Evolutionary conservation across 169 alveolate species (phyloP), one percentile per base, ranked within the genome.

Genomic region (Eimeria praecox): DNA sequence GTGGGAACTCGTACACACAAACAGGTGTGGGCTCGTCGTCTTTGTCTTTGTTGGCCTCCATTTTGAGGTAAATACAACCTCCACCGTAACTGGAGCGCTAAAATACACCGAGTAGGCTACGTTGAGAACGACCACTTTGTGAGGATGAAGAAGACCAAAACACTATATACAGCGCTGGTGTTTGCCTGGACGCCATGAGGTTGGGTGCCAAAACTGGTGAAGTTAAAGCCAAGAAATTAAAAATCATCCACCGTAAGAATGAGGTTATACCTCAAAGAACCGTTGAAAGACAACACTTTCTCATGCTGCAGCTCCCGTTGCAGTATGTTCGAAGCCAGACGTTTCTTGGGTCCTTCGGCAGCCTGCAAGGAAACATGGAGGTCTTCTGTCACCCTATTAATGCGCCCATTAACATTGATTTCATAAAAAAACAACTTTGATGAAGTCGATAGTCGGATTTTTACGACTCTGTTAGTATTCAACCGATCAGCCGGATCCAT

Each of bases 1-100:
- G 66, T 10, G 93, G 93, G 64, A 20, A 87, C 80, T 27, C 35
- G 46, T 87, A 87, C 66, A 62, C 93, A 87, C 3, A 64, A 56
- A 30, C 82, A 27, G 78, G 78, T 22, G 82, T 64, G 38, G 82
- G 42, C 14, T 30, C 62, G 46, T 42, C 83, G 3, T 42, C 33
- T 16, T 54, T 35, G 38, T 85, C 92, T n/a, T 8, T 18, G 30
- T 49, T 35, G 27, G 78, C 35, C 92, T 33, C 77, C 92, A 85
- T 85, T 56, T 6, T 54, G 92, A 56, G 22, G 9, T 10, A 42
- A 27, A 38, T 20, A 38, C 33, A 78, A 27, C 27, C 24, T 35
- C 22, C 40, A 35, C 35, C 14, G 16, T 49, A 49, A 44, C 6
- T 44, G 24, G 10, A 42, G 30, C 4, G 42, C 82, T 71, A 9